Conservation (phyloP, 1,284 basidiomycete species). For the Cutaneotrichosporon arboriforme region DNA sequence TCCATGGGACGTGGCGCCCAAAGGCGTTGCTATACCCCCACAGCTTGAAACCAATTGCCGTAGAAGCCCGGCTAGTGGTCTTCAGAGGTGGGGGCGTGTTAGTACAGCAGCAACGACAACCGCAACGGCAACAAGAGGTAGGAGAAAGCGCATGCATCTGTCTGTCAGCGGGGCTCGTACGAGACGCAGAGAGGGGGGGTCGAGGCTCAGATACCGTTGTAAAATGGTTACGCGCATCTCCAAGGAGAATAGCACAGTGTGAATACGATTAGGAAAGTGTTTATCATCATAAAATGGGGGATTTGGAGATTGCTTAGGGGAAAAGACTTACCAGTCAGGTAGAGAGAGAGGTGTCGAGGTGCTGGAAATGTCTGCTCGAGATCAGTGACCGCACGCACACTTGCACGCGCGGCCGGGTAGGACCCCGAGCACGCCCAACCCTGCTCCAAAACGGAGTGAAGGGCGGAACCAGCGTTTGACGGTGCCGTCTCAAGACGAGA, state of each 20-base stretch:
- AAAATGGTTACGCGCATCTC: constrained; percentile 38
- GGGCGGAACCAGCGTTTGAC: neutral
- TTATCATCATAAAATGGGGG: constrained; percentile 36
- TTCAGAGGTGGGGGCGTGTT: constrained; percentile 34
- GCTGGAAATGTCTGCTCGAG: constrained; percentile 17
- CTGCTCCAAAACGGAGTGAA: constrained; percentile 7
- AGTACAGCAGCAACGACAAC: too few relatives aligned
- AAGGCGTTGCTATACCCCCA: constrained; percentile 25
- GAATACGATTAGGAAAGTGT: constrained; percentile 48
- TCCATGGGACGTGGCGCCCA: constrained; percentile 31
- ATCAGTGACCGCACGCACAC: constrained; percentile 2
- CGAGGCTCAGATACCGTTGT: constrained; percentile 47
- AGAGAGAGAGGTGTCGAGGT: neutral
- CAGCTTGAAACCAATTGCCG: constrained; percentile 34
- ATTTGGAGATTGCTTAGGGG: constrained; percentile 1
- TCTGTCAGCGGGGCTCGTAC: constrained; percentile 9
- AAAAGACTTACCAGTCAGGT: constrained; percentile 8
- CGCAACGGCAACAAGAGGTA: neutral
- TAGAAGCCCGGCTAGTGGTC: constrained; percentile 26
- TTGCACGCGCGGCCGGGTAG: neutral
- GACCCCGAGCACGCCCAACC: constrained; percentile 11
- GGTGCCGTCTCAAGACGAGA: constrained; percentile 15
- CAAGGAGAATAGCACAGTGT: constrained; percentile 44
- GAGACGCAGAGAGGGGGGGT: neutral
- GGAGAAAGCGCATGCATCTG: constrained; percentile 16